Percentiles rank a stretch among this genome's conserved stretches.
phyloP scores from a whole-genome alignment of 805 yeast genomes.

The Starmerella powellii region DNA sequence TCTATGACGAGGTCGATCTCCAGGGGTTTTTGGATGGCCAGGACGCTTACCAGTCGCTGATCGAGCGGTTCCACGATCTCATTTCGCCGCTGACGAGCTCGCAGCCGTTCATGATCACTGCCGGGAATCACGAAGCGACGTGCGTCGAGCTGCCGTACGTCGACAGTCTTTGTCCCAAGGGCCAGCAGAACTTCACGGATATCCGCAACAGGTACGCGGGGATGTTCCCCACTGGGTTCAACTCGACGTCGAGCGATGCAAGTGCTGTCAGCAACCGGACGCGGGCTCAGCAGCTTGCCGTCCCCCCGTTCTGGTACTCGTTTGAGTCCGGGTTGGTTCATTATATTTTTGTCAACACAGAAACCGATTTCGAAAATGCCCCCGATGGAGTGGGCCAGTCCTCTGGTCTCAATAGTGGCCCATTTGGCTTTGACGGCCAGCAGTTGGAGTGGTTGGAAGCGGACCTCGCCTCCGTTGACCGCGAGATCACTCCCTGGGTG shows the following conservation, averaged over 20 bases:
- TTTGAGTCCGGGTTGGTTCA: slow-evolving; percentile 8
- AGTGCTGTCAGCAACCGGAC: background rate
- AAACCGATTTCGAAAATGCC: slow-evolving; percentile 8
- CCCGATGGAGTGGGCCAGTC: slow-evolving; percentile 5
- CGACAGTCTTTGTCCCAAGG: slow-evolving; percentile 3
- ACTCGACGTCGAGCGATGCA: background rate
- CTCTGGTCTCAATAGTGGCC: slow-evolving; percentile 1
- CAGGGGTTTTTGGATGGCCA: background rate
- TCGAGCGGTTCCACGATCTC: slow-evolving; percentile 6
- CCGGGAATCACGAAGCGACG: slow-evolving; percentile 10
- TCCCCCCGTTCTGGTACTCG: slow-evolving; percentile 9
- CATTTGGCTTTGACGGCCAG: slow-evolving; percentile 5
- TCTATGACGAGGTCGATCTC: background rate
- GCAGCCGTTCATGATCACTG: slow-evolving; percentile 1
- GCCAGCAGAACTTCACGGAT: slow-evolving; percentile 10
- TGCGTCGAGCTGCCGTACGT: slow-evolving; percentile 1
- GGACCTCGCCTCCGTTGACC: slow-evolving; percentile 9
- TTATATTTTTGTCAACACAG: slow-evolving; percentile 6
- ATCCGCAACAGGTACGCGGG: slow-evolving; percentile 1
- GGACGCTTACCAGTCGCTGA: slow-evolving; percentile 3
- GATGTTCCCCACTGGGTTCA: slow-evolving; percentile 5
- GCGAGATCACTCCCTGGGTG: slow-evolving; percentile 8
- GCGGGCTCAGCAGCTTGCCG: slow-evolving; percentile 2
- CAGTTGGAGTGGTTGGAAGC: slow-evolving; percentile 6
- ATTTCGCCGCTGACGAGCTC: slow-evolving; percentile 1